A percentile compares a stretch with the other conserved stretches of the same genome.
Evolutionary conservation across 192 early-diverging fungal species (phyloP).

Genomic region (Bifiguratus adelaidae): DNA sequence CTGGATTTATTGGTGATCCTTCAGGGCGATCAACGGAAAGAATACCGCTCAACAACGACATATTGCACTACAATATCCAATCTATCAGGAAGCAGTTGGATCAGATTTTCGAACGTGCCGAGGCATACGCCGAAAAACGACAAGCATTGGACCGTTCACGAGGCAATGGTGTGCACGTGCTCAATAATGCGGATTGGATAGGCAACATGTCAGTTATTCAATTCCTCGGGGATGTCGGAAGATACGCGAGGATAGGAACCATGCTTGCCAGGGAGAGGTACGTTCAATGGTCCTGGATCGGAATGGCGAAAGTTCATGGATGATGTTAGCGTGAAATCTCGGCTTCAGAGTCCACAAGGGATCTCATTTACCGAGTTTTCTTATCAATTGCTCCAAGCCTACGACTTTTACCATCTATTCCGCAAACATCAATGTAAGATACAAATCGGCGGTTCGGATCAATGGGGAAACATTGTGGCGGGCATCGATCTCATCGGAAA

Average conservation of each 20-base stretch:
- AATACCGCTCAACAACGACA: conserved; percentile 41
- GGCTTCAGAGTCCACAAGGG: conserved; percentile 69
- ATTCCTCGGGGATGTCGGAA: conserved; percentile 72
- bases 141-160: conserved; percentile 4
- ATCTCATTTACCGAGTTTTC: conserved; percentile 96
- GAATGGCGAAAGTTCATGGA: neutral
- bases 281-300: neutral
- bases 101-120: conserved; percentile 53
- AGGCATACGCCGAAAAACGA: conserved; percentile 21
- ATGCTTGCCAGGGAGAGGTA: conserved; percentile 87
- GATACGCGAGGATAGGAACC: conserved; percentile 61
- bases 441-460: conserved; percentile 91
- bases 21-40: conserved; percentile 80
- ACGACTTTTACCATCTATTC: conserved; percentile 86
- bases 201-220: conserved; percentile 55
- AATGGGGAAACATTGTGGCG: conserved; percentile 96
- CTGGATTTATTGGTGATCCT: conserved; percentile 89
- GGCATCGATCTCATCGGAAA: conserved; percentile 78
- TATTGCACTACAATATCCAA: conserved; percentile 47
- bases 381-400: conserved; percentile 91
- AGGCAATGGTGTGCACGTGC: conserved; percentile 29
- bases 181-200: conserved; percentile 83
- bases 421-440: conserved; percentile 47
- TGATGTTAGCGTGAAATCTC: conserved; percentile 56
- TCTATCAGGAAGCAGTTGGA: conserved; percentile 64